Conservation (phyloP, 345 rosid genomes). For the Capsella bursapastoris region DNA sequence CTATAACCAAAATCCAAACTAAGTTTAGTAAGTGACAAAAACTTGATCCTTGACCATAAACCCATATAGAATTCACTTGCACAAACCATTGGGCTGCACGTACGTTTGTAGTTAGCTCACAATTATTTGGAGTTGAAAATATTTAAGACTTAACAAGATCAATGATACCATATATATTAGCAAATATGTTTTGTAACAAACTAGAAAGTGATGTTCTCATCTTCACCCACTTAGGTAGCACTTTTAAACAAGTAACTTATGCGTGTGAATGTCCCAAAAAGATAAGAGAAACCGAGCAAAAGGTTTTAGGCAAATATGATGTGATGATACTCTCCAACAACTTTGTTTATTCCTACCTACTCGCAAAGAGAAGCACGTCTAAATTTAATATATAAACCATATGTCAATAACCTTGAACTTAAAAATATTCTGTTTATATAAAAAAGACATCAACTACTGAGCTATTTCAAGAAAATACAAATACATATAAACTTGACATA, state of each 20-base stretch:
- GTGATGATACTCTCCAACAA: conserved; percentile 41
- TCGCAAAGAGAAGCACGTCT: conserved; percentile 15
- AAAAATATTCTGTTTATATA: neutral
- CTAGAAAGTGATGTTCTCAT: conserved; percentile 42
- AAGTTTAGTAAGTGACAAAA: neutral
- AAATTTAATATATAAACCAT: neutral
- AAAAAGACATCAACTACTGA: neutral
- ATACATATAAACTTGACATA: neutral
- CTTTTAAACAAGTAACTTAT: conserved; percentile 30
- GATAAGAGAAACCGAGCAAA: conserved; percentile 6
- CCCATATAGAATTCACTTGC: neutral
- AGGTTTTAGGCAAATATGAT: conserved; percentile 35
- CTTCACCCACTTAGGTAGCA: conserved; percentile 20
- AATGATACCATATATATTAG: neutral
- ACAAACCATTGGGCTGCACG: neutral
- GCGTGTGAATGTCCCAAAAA: conserved; percentile 36
- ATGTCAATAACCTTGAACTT: neutral
- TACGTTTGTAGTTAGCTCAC: neutral
- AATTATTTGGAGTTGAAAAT: conserved; percentile 8
- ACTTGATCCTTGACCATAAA: neutral
- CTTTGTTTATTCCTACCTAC: conserved; percentile 36
- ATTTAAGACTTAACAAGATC: conserved; percentile 24
- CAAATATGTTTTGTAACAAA: conserved; percentile 43
- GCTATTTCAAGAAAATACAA: neutral
- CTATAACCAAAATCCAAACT: neutral